phyloP scores from a whole-genome alignment of 2,329 filamentous ascomycete species.

The Chaetothyriales sp. region DNA sequence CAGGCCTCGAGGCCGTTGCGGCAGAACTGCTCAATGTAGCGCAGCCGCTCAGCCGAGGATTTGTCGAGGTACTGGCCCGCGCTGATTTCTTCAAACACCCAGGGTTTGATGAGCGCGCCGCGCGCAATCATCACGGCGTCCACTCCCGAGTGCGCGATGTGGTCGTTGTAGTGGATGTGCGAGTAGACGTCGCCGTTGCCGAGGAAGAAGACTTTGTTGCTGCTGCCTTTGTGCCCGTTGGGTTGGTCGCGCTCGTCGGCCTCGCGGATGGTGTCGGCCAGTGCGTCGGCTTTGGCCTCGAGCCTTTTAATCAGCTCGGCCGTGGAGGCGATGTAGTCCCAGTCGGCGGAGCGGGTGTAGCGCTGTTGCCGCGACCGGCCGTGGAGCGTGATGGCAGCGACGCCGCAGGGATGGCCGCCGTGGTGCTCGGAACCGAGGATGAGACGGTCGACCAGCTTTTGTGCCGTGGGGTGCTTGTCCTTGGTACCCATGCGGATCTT shows the following conservation, averaged over 20 bases:
- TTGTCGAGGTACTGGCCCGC: conserved; percentile 86
- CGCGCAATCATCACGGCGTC: conserved; percentile 97
- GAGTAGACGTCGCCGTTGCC: conserved; percentile 97
- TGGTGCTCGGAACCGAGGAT: conserved; percentile 47
- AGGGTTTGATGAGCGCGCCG: conserved; percentile 91
- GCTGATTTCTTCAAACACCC: conserved; percentile 89
- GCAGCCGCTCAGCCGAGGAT: conserved; percentile 70
- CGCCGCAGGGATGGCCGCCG: conserved; percentile 60
- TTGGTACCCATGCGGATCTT: conserved; percentile 90
- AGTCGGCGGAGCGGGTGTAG: conserved; percentile 85
- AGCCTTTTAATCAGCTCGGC: conserved; percentile 70
- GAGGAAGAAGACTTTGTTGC: conserved; percentile 66
- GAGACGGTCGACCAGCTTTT: conserved; percentile 68
- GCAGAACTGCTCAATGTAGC: conserved; percentile 76
- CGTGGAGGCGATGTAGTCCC: conserved; percentile 86
- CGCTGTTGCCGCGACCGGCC: conserved; percentile 87
- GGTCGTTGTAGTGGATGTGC: conserved; percentile 70
- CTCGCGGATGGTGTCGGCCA: conserved; percentile 65
- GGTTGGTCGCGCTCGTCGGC: conserved; percentile 62
- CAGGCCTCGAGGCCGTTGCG: conserved; percentile 85
- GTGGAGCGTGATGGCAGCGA: conserved; percentile 90
- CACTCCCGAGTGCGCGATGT: conserved; percentile 63
- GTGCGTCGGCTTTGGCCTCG: conserved; percentile 51
- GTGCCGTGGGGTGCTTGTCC: conserved; percentile 63
- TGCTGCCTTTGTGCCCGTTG: conserved; percentile 29